phyloP scores from a whole-genome alignment of 129 eudicot species.

The Kitagawia praeruptora region DNA sequence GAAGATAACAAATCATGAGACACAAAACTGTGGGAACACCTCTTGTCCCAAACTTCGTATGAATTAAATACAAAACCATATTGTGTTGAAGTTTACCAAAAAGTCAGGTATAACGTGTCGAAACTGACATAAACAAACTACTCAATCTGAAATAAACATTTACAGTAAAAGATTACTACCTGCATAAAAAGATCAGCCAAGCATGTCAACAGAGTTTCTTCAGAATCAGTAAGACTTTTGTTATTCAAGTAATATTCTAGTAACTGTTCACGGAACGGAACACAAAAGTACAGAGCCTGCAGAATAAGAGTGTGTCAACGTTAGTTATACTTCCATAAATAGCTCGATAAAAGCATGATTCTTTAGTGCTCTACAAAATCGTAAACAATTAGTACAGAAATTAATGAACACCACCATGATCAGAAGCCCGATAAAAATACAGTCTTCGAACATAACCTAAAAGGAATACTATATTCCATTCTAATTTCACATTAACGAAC shows the following conservation, averaged over 20 bases:
- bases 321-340: background rate
- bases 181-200: conserved; percentile 72
- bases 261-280: conserved; percentile 88
- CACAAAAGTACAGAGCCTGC: conserved; percentile 94
- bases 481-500: background rate
- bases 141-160: background rate
- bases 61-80: background rate
- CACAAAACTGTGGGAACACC: background rate
- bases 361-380: background rate
- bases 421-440: too few relatives aligned
- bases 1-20: background rate
- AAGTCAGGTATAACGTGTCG: background rate
- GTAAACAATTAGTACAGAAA: background rate
- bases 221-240: conserved; percentile 63
- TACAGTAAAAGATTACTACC: conserved; percentile 10
- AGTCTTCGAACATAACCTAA: background rate
- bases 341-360: background rate
- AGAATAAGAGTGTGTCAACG: background rate
- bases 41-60: background rate
- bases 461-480: background rate
- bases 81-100: background rate
- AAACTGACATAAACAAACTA: background rate
- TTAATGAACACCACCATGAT: background rate
- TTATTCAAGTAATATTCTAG: conserved; percentile 68
- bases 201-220: conserved; percentile 87